A percentile compares a stretch with the other conserved stretches of the same genome.
These are phyloP conservation scores for Trichoderma koningiopsis DNA, from an alignment of 2,329 filamentous ascomycete genomes.

Conservation along the genomic window DNA sequence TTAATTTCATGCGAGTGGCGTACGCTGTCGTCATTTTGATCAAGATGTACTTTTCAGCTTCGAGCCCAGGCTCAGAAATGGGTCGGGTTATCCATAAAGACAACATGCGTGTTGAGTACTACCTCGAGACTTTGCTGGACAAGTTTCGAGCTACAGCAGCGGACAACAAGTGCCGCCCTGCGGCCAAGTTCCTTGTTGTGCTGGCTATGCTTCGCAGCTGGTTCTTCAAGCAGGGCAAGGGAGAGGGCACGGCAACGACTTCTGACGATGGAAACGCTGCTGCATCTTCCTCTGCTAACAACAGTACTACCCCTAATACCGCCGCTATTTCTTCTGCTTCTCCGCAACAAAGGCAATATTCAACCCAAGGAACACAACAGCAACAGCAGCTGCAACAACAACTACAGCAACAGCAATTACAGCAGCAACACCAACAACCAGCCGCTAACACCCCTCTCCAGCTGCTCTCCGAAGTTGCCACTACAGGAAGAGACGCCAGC, in stretches of 20 bases:
- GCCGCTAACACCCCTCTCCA: constrained; percentile 57
- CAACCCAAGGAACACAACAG: background rate
- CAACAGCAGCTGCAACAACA: constrained; percentile 29
- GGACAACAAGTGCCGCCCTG: constrained; percentile 64
- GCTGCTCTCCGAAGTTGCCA: constrained; percentile 60
- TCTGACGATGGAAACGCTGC: constrained; percentile 2
- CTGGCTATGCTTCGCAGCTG: constrained; percentile 70
- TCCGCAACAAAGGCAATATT: background rate
- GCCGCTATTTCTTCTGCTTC: background rate
- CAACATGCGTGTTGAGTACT: constrained; percentile 64
- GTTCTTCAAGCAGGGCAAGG: constrained; percentile 59
- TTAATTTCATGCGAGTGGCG: constrained; percentile 70
- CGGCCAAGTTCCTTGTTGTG: constrained; percentile 71
- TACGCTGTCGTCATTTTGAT: constrained; percentile 73
- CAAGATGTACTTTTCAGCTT: constrained; percentile 71
- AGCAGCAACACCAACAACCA: constrained; percentile 28
- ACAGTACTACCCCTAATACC: background rate
- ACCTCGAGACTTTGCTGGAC: constrained; percentile 69
- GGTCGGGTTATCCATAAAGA: constrained; percentile 70
- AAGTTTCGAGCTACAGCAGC: constrained; percentile 67
- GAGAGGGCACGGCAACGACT: background rate
- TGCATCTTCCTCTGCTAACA: background rate
- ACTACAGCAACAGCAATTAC: constrained; percentile 29
- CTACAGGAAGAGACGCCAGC: constrained; percentile 46
- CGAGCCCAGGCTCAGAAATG: constrained; percentile 64